Evolutionary conservation across 169 alveolate species (phyloP), one percentile per base, ranked within the genome.

Genomic region (Plasmodium adleri): DNA sequence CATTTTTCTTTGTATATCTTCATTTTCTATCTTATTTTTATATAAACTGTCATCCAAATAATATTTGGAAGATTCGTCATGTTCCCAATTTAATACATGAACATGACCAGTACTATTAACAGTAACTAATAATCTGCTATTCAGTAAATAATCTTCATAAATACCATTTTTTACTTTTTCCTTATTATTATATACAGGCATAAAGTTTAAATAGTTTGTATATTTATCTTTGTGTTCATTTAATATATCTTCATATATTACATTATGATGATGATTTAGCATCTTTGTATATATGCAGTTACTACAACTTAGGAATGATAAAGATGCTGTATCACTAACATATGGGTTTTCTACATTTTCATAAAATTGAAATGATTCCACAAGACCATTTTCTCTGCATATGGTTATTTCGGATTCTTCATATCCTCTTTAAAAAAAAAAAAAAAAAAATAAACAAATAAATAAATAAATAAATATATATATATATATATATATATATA

Each of bases 371-470:
- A 78, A 78, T 17, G 72, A 50, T 64, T 78, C 89, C 17, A 78
- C 71, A 24, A 78, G 50, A 3, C 89, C 89, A 52, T 64, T 78
- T 9, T 43, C 20, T 52, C 89, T 78, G 56, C 89, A 78, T 63
- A 78, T 5, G 1, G 89, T 78, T 78, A 78, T 78, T 64, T 78
- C 78, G 12, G 89, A 52, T 58, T 78, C 89, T 66, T 78, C 89
- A 78, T 78, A 78, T 63, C 89, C 89, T n/a, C 89, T 78, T 22
- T 24, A 54, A 26, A 26, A 39, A 28, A 54, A 47, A 28, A 67
- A 66, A 66, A 67, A 67, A 17, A 67, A 67, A 56, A 54, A 52
- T 26, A 9, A 13, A 26, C 0, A 39, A 73, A n/a, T 28, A 74
- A 0, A 49, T 20, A 13, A 56, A 56, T 43, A 74, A 10, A 43